A percentile compares a stretch with the other conserved stretches of the same genome.
Conservation (phyloP, 371 early-diverging fungal species). For the Blastocladiella emersonii region DNA sequence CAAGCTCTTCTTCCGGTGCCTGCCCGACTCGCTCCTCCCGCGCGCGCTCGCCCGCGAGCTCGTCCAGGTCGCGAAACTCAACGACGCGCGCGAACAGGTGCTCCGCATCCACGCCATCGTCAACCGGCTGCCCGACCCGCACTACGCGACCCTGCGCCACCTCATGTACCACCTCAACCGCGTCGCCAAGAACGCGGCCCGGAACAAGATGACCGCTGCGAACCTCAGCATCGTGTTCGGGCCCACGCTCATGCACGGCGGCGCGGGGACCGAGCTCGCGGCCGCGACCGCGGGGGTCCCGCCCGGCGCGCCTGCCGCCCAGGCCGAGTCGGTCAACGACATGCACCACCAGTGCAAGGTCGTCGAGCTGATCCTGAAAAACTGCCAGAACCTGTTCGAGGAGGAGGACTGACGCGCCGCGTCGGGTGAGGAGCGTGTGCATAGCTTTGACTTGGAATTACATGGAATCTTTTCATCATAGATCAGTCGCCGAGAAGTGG, state of each 20-base stretch:
- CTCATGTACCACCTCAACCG: conserved; percentile 60
- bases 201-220: conserved; percentile 71
- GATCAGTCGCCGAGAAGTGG: no score
- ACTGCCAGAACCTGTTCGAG: conserved; percentile 44
- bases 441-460: no score
- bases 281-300: conserved; percentile 12
- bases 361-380: conserved; percentile 42
- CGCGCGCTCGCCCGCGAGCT: conserved; percentile 41
- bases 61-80: conserved; percentile 45
- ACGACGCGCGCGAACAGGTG: conserved; percentile 43
- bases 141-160: conserved; percentile 58
- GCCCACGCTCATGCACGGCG: conserved; percentile 61
- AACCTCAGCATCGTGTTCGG: conserved; percentile 84
- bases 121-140: conserved; percentile 54
- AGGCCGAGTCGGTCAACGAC: conserved; percentile 13
- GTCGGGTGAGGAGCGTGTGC: no score
- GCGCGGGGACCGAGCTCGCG: conserved; percentile 12
- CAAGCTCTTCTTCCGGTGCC: conserved; percentile 78
- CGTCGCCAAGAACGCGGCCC: conserved; percentile 52
- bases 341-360: conserved; percentile 41
- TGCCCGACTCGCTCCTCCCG: conserved; percentile 74
- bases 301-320: neutral
- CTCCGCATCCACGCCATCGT: conserved; percentile 45
- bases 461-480: no score
- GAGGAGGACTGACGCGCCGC: no score